Conservation (phyloP, 2,329 filamentous ascomycete species). For the Ophiostoma sp. region DNA sequence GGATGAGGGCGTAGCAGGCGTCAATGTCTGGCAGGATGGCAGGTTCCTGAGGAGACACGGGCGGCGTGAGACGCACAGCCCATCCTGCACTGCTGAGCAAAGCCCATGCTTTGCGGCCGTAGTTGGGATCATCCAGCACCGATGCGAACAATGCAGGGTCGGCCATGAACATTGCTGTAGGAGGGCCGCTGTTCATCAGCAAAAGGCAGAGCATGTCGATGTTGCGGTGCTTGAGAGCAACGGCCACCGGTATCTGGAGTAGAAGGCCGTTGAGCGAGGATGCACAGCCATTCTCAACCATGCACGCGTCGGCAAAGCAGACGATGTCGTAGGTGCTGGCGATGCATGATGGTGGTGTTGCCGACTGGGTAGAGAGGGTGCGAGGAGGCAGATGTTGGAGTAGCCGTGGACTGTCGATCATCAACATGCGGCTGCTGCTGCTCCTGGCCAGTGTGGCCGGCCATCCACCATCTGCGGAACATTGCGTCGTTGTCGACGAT, state of each 20-base stretch:
- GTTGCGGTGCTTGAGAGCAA: background rate
- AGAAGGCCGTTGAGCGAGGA: background rate
- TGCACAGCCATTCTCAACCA: background rate
- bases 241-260: background rate
- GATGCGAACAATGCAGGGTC: background rate
- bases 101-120: background rate
- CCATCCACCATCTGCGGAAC: background rate
- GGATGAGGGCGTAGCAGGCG: background rate
- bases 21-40: background rate
- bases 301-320: background rate
- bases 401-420: background rate
- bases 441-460: background rate
- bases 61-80: background rate
- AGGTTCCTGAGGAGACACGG: background rate
- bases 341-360: background rate
- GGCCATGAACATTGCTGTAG: background rate
- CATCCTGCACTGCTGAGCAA: background rate
- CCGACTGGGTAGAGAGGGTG: background rate
- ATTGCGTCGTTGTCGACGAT: background rate
- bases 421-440: background rate
- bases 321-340: background rate
- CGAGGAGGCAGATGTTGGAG: background rate
- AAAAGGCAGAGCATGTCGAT: background rate
- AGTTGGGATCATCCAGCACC: background rate
- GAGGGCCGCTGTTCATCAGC: background rate